phyloP scores from a whole-genome alignment of 805 yeast species.

The Kluyveromyces siamensis region DNA sequence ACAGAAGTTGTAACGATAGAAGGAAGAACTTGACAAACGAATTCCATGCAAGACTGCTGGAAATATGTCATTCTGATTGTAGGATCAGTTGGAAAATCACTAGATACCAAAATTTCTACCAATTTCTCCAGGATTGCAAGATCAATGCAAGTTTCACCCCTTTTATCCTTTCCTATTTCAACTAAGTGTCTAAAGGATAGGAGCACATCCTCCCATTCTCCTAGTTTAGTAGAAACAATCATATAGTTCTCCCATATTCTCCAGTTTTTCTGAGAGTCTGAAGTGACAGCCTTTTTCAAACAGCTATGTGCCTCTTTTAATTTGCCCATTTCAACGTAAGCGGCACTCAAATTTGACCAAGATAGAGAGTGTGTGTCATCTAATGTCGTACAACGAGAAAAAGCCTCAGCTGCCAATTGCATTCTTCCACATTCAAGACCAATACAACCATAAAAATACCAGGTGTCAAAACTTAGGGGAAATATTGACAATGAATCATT shows the following conservation, averaged over 20 bases:
- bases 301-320: conserved; percentile 78
- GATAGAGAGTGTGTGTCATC: conserved; percentile 75
- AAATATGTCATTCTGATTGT: conserved; percentile 41
- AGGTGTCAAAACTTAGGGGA: conserved; percentile 69
- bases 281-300: conserved; percentile 66
- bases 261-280: conserved; percentile 72
- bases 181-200: conserved; percentile 61
- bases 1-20: conserved; percentile 49
- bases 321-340: conserved; percentile 57
- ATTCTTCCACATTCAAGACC: conserved; percentile 67
- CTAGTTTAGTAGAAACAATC: conserved; percentile 68
- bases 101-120: conserved; percentile 50
- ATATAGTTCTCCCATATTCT: conserved; percentile 83
- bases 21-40: conserved; percentile 63
- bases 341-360: conserved; percentile 88
- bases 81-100: conserved; percentile 37
- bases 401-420: conserved; percentile 81
- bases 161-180: conserved; percentile 43
- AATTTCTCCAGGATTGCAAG: conserved; percentile 66
- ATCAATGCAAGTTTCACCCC: conserved; percentile 62
- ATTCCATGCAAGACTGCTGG: conserved; percentile 61
- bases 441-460: conserved; percentile 90
- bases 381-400: conserved; percentile 78
- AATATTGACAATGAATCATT: conserved; percentile 64
- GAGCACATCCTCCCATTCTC: conserved; percentile 85